Percentiles rank a stretch among this genome's conserved stretches.
phyloP scores from a whole-genome alignment of 768 basidiomycete species.

The Trametes cubensis region DNA sequence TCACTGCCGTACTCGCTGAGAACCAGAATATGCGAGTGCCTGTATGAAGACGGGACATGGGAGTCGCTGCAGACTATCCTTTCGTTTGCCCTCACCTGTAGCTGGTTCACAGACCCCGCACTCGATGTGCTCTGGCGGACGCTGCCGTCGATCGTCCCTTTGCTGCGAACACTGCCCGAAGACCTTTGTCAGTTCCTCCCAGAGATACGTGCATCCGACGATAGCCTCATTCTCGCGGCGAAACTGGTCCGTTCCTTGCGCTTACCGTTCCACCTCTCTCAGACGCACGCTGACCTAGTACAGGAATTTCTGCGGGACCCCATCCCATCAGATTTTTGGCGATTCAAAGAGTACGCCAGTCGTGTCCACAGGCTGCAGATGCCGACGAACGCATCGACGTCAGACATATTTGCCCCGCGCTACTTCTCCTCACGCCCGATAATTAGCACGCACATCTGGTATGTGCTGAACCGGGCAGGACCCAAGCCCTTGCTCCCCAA shows the following conservation, averaged over 20 bases:
- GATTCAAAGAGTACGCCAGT: not conserved
- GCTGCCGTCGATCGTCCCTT: not conserved
- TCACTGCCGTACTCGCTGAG: no score
- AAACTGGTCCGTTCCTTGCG: not conserved
- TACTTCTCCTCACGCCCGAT: not conserved
- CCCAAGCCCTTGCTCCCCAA: not conserved
- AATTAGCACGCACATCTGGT: not conserved
- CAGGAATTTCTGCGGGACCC: not conserved
- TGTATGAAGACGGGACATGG: not conserved
- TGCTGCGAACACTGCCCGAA: not conserved
- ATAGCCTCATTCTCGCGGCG: not conserved
- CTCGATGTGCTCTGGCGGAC: constrained; percentile 1
- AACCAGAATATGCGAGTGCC: not conserved
- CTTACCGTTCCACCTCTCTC: not conserved
- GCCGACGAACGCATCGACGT: not conserved
- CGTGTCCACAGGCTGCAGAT: not conserved
- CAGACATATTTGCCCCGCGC: not conserved
- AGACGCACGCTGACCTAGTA: not conserved
- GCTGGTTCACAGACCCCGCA: not conserved
- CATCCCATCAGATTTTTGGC: not conserved
- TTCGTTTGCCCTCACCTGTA: not conserved
- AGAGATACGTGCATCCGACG: not conserved
- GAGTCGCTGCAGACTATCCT: not conserved
- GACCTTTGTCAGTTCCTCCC: not conserved
- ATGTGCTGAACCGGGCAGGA: not conserved